phyloP scores from a whole-genome alignment of 257 asterid species.

The Plantago ovata region DNA sequence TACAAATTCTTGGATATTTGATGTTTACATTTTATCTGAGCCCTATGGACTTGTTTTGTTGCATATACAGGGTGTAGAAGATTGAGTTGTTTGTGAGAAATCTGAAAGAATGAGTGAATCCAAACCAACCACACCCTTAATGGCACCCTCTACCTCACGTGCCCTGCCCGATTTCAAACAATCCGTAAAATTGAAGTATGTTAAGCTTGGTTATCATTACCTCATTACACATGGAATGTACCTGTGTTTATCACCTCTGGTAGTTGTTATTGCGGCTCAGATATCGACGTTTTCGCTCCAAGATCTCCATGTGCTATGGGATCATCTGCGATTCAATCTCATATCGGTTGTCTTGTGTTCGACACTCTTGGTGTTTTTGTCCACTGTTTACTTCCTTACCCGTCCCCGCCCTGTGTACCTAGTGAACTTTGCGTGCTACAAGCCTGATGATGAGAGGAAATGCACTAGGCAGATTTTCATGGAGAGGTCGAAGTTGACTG shows the following conservation, averaged over 20 bases:
- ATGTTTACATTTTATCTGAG: constrained; percentile 12
- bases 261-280: constrained; percentile 63
- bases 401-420: constrained; percentile 83
- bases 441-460: constrained; percentile 59
- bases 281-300: constrained; percentile 58
- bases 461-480: constrained; percentile 67
- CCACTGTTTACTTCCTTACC: constrained; percentile 63
- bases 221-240: constrained; percentile 81
- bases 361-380: constrained; percentile 57
- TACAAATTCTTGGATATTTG: neutral
- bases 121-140: constrained; percentile 33
- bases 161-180: constrained; percentile 79
- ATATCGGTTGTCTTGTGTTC: constrained; percentile 57
- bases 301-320: constrained; percentile 61
- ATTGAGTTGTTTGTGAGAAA: neutral
- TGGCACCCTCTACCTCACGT: constrained; percentile 40
- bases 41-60: neutral
- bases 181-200: constrained; percentile 76
- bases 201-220: constrained; percentile 80
- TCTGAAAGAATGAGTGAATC: constrained; percentile 48
- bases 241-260: constrained; percentile 56
- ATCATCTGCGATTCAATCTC: constrained; percentile 67
- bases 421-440: constrained; percentile 68
- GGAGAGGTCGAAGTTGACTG: constrained; percentile 50
- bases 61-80: constrained; percentile 22